Evolutionary conservation across 495 filamentous ascomycete genomes (phyloP).

Genomic region (Apodospora peruviana): DNA sequence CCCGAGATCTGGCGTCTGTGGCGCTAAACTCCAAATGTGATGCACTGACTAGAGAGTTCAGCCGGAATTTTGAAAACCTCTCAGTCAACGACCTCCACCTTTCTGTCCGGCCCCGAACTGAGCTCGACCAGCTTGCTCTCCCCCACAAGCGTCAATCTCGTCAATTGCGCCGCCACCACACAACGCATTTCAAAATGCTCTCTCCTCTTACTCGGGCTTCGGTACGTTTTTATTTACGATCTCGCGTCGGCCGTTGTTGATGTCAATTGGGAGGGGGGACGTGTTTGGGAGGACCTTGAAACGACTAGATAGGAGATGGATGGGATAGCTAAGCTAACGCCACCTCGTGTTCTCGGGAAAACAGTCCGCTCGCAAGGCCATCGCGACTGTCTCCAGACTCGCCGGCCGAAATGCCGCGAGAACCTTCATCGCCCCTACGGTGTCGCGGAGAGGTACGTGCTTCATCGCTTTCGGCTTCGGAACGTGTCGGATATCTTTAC

Average conservation of each 20-base stretch:
- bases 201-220: slow-evolving; percentile 52
- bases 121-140: slow-evolving; percentile 16
- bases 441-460: slow-evolving; percentile 64
- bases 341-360: not conserved
- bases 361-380: slow-evolving; percentile 67
- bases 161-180: slow-evolving; percentile 28
- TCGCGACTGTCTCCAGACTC: slow-evolving; percentile 59
- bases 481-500: not conserved
- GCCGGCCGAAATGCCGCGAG: slow-evolving; percentile 67
- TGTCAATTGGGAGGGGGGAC: not conserved
- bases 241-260: not conserved
- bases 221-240: slow-evolving; percentile 41
- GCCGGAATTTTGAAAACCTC: slow-evolving; percentile 32
- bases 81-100: slow-evolving; percentile 29
- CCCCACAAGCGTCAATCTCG: slow-evolving; percentile 10
- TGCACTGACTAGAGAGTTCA: slow-evolving; percentile 12
- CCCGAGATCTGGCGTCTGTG: slow-evolving; percentile 8
- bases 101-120: slow-evolving; percentile 3
- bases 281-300: no score
- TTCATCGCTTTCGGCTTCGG: slow-evolving; percentile 3
- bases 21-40: slow-evolving; percentile 13
- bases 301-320: no score
- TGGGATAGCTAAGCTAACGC: not conserved
- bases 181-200: slow-evolving; percentile 51
- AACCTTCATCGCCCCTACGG: slow-evolving; percentile 74